A percentile compares a stretch with the other conserved stretches of the same genome.
These are phyloP conservation scores for Penicillium sp. DNA, from an alignment of 2,329 filamentous ascomycete genomes.

Conservation along the genomic window DNA sequence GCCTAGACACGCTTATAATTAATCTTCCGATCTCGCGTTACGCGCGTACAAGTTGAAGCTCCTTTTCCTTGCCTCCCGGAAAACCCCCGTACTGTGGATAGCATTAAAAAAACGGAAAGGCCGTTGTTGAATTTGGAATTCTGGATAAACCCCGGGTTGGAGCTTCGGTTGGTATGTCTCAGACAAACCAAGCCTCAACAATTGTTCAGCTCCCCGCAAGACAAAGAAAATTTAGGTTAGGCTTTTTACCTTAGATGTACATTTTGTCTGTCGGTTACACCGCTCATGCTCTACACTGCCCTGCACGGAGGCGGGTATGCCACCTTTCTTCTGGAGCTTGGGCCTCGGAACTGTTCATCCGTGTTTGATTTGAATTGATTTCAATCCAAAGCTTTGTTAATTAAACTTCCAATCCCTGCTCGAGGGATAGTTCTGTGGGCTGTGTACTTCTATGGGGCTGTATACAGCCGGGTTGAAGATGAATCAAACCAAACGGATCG, in stretches of 20 bases:
- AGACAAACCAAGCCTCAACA: neutral
- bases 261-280: neutral
- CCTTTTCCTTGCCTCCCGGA: neutral
- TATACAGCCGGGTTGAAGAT: neutral
- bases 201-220: neutral
- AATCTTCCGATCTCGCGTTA: neutral
- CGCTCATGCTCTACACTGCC: neutral
- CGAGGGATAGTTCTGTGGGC: too few relatives aligned
- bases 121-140: neutral
- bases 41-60: neutral
- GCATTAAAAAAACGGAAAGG: neutral
- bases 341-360: neutral
- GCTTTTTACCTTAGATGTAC: neutral
- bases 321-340: neutral
- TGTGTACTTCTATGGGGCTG: neutral
- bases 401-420: neutral
- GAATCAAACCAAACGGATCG: neutral
- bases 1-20: neutral
- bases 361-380: neutral
- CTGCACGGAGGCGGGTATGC: neutral
- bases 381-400: neutral
- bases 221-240: neutral
- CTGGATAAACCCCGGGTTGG: neutral
- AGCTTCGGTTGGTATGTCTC: neutral
- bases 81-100: neutral